Evolutionary conservation across 78 protist species (phyloP), one percentile per base, ranked within the genome.

Genomic region (Isochrysis galbana): DNA sequence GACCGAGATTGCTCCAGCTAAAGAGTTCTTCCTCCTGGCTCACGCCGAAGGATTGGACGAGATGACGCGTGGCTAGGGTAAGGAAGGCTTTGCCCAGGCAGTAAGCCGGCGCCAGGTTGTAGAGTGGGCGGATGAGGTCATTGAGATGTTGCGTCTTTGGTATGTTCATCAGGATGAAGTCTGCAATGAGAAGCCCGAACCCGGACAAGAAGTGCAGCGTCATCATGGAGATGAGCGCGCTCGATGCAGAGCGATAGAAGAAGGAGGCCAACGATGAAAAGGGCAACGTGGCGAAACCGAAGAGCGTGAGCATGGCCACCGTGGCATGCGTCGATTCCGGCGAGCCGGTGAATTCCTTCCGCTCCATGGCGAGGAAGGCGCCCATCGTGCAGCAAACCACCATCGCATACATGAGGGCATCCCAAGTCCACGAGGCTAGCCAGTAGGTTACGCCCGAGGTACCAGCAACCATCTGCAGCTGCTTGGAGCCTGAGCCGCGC

Each of bases 381-480:
- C 44, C 39, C 42, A 92, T 2, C 17, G 45, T 32, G 61, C 23
- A 25, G 7, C 25, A 4, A 34, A 22, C 23, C 5, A 93, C 82
- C 45, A 90, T 17, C 47, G 67, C 3, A 87, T 42, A 92, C 89
- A 45, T 51, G 80, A 92, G 69, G 39, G 69, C 5, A 89, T 95
- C 97, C 90, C 86, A 95, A 3, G 51, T 17, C 84, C 39, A 92
- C 36, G 70, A 46, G 83, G 70, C 3, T n/a, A 55, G n/a, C 95
- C 94, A 95, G 46, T 91, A 91, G n/a, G 42, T 2, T 25, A 55
- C 34, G 10, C 80, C 2, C 41, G 11, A 0, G 48, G 74, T 93
- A 17, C 97, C 97, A 5, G 88, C 3, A 25, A 95, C 90, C n/a
- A 88, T 45, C 95, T 95, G 97, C 41, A 92, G 32, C 72, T 92